Evolutionary conservation across 1,284 basidiomycete genomes (phyloP), one percentile per base, ranked within the genome.

Genomic region (Ceratobasidium theobromae): DNA sequence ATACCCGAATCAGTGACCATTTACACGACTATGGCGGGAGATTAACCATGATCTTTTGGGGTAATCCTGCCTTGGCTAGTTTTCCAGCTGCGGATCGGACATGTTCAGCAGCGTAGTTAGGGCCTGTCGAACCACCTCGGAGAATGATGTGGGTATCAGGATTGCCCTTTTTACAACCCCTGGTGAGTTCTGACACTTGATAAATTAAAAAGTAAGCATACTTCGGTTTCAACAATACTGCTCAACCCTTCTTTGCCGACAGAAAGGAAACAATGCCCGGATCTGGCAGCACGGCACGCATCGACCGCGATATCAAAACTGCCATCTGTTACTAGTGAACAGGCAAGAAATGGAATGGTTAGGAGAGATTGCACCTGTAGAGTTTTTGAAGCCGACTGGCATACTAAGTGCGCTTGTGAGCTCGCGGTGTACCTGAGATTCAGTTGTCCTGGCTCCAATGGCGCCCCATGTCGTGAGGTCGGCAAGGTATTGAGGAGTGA

Each of bases 381-480:
- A 65, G 27, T 45, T 38, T 72, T 85, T 85, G 80, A 85, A 85
- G n/a, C 84, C 84, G 27, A 95, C 93, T 8, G 91, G 88, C 90
- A 96, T 94, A 27, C 90, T 93, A 11, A 96, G 80, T 1, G 89
- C 94, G 18, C 88, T 91, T 1, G 86, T 84, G 14, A 95, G 79
- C 75, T 94, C 89, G 53, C 96, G 87, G 76, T 99, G 96, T 4
- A 98, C 89, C 77, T 99, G 96, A 1, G 92, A 95, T 77, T 99
- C 96, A 8, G 96, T 98, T 4, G 95, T 97, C 30, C 94, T 84
- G 14, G 94, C 94, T 43, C 96, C 96, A 70, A 99, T 98, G 2
- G 96, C 96, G 64, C 96, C 96, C 96, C 96, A 99, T 1, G 91
- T 87, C 57, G 98, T 93, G 25, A 98, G 80, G 78, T 99, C 97